These are phyloP conservation scores for Colletotrichum lindemuthianum DNA, from an alignment of 2,329 filamentous ascomycete species.

Conservation along the genomic window DNA sequence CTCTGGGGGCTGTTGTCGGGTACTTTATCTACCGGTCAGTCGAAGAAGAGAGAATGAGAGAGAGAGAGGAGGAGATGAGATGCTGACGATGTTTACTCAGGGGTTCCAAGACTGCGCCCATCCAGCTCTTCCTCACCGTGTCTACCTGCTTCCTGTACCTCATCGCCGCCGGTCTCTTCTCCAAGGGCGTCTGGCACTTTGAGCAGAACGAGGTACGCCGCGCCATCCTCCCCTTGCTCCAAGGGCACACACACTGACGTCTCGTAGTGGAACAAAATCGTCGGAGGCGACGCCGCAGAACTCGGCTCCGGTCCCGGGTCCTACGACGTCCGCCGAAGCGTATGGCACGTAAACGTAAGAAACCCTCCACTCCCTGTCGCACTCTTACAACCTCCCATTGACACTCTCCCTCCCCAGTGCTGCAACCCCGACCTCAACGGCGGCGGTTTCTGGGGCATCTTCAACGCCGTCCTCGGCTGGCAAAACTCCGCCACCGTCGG, in stretches of 20 bases:
- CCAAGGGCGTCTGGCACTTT: constrained; percentile 77
- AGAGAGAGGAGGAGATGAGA: rapidly evolving
- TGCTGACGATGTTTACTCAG: constrained; percentile 54
- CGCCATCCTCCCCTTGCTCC: background rate
- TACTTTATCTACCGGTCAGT: constrained; percentile 77
- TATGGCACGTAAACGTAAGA: constrained; percentile 83
- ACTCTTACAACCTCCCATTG: too few species aligned
- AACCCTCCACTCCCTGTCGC: too few species aligned
- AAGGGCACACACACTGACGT: background rate
- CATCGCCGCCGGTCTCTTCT: constrained; percentile 83
- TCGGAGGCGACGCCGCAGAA: constrained; percentile 64
- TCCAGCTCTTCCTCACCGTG: constrained; percentile 78
- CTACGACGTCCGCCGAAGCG: constrained; percentile 78
- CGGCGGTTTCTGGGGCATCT: constrained; percentile 76
- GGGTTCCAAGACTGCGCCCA: constrained; percentile 44
- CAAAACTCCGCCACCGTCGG: constrained; percentile 38
- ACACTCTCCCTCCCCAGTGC: constrained; percentile 54
- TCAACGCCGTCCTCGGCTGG: constrained; percentile 78
- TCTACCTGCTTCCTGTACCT: constrained; percentile 85
- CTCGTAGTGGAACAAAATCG: constrained; percentile 66
- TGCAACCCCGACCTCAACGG: constrained; percentile 73
- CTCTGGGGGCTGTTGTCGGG: constrained; percentile 70
- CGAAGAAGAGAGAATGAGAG: too few species aligned
- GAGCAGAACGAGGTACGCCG: constrained; percentile 61
- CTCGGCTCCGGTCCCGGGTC: constrained; percentile 72